phyloP scores from a whole-genome alignment of 208 protist species.

The Hexamita inflata region DNA sequence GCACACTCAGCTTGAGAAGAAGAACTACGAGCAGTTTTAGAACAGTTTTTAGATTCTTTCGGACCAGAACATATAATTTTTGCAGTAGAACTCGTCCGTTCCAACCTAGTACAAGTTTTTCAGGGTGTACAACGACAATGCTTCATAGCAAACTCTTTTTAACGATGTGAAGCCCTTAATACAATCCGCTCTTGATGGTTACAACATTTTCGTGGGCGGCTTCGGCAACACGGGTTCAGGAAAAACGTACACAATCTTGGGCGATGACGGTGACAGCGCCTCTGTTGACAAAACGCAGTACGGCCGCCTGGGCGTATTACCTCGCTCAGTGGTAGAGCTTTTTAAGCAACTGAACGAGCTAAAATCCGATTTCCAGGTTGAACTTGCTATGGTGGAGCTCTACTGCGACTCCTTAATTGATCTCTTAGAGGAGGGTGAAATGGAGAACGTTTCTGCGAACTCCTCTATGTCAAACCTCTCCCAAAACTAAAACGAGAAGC shows the following conservation, averaged over 20 bases:
- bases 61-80: neutral
- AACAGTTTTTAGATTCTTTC: neutral
- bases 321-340: slow-evolving; percentile 20
- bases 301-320: neutral
- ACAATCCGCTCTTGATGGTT: slow-evolving; percentile 61
- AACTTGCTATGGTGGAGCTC: neutral
- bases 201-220: slow-evolving; percentile 59
- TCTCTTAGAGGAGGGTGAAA: neutral
- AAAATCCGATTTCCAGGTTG: neutral
- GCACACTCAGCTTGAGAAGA: neutral
- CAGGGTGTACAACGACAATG: slow-evolving; percentile 45
- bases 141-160: slow-evolving; percentile 60
- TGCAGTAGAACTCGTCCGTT: neutral
- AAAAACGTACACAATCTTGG: slow-evolving; percentile 62
- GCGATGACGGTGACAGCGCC: slow-evolving; percentile 37
- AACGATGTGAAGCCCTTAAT: slow-evolving; percentile 57
- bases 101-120: slow-evolving; percentile 52
- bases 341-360: neutral
- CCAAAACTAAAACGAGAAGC: neutral
- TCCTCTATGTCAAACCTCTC: neutral
- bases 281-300: neutral
- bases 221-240: slow-evolving; percentile 67
- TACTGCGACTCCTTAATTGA: slow-evolving; percentile 8
- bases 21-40: neutral
- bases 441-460: too few relatives aligned